Evolutionary conservation across 805 yeast genomes (phyloP), one percentile per base, ranked within the genome.

Genomic region (Saccharomycopsis fodiens): DNA sequence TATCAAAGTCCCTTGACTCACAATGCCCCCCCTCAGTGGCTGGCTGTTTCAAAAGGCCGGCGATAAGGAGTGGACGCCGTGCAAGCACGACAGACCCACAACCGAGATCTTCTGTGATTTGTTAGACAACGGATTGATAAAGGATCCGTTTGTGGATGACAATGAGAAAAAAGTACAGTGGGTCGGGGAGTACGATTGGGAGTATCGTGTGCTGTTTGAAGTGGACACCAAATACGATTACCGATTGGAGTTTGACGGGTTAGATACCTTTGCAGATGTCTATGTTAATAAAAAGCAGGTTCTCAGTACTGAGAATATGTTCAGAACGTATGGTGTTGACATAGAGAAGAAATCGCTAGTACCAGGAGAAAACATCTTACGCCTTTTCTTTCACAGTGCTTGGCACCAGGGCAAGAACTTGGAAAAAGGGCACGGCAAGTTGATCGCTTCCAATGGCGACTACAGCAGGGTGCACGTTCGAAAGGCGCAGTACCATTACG

Each of bases 401-500:
- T 52, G 65, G 38, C 41, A 52, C 7, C 55, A 55, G 21, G 68
- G 66, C 4, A 54, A 70, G 55, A 68, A 70, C 13, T 30, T 46
- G 12, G 50, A 35, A 21, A 46, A 36, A 17, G 35, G 2, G 10
- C 22, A 35, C 27, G 50, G 50, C 7, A 22, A 42, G 23, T 30
- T 19, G 7, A 27, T 44, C 6, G 15, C 34, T 29, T 29, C 47
- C 12, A 46, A 46, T 48, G 77, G 76, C 3, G 76, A 72, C 15
- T 48, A 67, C 7, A 56, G 65, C 39, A 59, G 79, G 32, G 56
- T 68, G 44, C 66, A 70, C 43, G 65, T 68, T 15, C 60, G 79
- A 51, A 73, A 73, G 53, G 74, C 78, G 1, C 78, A 72, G 54
- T 73, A 73, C 53, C 76, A 72, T 49, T 74, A 62, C 52, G 79